Conservation (phyloP, 257 asterid species). For the Ilex asprella region DNA sequence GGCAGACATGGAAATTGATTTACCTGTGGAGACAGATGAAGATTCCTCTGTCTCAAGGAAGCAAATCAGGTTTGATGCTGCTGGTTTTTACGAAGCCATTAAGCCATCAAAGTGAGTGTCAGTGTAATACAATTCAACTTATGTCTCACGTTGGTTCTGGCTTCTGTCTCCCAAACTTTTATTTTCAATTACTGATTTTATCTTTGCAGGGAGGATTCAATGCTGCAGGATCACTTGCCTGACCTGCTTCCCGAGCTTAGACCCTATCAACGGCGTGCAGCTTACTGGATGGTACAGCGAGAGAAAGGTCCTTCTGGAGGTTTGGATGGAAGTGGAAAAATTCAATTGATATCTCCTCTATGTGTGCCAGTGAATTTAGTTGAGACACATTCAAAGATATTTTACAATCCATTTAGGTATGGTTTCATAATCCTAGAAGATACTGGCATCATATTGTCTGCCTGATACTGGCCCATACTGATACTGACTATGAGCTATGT, state of each 20-base stretch:
- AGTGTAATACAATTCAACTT: slow-evolving; percentile 5
- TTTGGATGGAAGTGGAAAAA: slow-evolving; percentile 37
- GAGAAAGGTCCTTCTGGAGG: slow-evolving; percentile 53
- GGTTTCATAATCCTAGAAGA: neutral
- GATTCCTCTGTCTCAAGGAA: slow-evolving; percentile 33
- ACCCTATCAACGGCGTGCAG: slow-evolving; percentile 97
- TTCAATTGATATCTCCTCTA: slow-evolving; percentile 60
- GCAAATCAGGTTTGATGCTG: slow-evolving; percentile 51
- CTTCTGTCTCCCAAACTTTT: neutral
- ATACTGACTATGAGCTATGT: neutral
- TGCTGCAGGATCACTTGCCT: slow-evolving; percentile 67
- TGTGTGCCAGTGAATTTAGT: slow-evolving; percentile 69
- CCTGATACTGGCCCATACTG: neutral
- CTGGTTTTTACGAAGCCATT: slow-evolving; percentile 90
- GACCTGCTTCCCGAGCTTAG: slow-evolving; percentile 86
- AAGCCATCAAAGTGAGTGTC: slow-evolving; percentile 86
- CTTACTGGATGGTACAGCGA: slow-evolving; percentile 91
- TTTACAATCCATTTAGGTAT: slow-evolving; percentile 93
- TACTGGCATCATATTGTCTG: neutral
- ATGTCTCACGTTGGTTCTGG: slow-evolving; percentile 10
- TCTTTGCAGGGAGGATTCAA: slow-evolving; percentile 60
- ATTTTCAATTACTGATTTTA: neutral
- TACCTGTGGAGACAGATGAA: slow-evolving; percentile 23
- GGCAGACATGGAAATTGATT: slow-evolving; percentile 26
- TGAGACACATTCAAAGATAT: slow-evolving; percentile 54